Conservation (phyloP, 129 eudicot genomes). For the Rutidosis leptorrhynchoides region DNA sequence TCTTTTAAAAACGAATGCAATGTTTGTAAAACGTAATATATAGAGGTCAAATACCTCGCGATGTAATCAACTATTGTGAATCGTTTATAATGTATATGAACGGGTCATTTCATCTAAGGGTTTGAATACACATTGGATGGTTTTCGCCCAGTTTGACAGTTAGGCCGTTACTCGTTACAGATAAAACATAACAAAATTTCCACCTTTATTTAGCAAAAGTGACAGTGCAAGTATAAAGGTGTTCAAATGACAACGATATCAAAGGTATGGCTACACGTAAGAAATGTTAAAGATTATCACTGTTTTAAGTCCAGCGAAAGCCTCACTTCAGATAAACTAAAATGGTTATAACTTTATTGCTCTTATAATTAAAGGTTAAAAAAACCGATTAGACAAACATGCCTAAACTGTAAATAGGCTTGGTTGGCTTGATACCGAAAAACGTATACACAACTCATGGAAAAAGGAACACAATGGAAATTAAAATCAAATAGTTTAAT, state of each 20-base stretch:
- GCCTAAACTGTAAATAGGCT: neutral
- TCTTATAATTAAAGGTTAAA: neutral
- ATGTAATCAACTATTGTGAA: no score
- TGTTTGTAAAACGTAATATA: no score
- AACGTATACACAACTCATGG: slow-evolving; percentile 2
- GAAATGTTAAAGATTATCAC: slow-evolving; percentile 1
- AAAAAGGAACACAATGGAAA: neutral
- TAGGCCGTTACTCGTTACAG: neutral
- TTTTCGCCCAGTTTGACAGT: neutral
- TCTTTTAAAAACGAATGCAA: no score
- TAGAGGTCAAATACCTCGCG: no score
- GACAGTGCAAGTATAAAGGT: neutral
- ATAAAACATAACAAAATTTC: neutral
- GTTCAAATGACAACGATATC: neutral
- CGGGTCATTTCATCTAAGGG: no score
- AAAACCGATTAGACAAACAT: neutral
- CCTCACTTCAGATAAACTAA: neutral
- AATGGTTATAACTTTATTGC: neutral
- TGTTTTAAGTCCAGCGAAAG: neutral
- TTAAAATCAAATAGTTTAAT: neutral
- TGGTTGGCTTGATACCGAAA: no score
- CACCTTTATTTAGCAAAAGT: neutral
- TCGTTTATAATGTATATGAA: no score
- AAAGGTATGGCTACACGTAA: neutral
- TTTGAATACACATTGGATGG: neutral